Conservation (phyloP, 148 eudicot genomes). For the Rhododendron ovatum region DNA sequence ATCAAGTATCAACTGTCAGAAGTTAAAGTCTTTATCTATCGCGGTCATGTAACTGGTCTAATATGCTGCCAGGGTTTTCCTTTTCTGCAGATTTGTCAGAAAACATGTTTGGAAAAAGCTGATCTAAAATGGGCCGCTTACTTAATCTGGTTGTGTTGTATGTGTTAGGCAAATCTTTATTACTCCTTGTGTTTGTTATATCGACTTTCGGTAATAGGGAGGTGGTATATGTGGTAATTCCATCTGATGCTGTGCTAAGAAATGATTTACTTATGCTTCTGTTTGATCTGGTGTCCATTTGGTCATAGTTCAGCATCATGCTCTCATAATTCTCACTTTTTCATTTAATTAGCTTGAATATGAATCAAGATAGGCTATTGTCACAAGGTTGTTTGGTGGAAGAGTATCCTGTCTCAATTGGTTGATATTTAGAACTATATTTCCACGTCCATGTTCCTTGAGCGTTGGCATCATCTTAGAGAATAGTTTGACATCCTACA, state of each 20-base stretch:
- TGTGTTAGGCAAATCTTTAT: not conserved
- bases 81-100: not conserved
- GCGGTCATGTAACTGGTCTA: not conserved
- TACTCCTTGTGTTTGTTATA: not conserved
- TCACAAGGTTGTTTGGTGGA: not conserved
- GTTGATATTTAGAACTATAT: not conserved
- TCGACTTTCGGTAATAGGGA: not conserved
- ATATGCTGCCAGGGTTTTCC: not conserved
- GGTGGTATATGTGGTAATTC: not conserved
- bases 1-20: not conserved
- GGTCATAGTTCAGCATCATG: not conserved
- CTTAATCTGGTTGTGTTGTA: not conserved
- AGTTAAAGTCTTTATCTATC: not conserved
- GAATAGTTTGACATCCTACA: not conserved
- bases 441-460: slow-evolving; percentile 7
- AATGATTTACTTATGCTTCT: not conserved
- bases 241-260: not conserved
- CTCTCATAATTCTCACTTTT: not conserved
- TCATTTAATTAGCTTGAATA: not conserved
- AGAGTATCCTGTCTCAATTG: not conserved
- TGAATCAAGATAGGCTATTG: not conserved
- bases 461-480: not conserved
- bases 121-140: not conserved
- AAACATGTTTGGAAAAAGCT: not conserved
- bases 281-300: not conserved